Base-by-base conservation (phyloP, 495 filamentous ascomycete species). In the Penicillium subrubescens region DNA sequence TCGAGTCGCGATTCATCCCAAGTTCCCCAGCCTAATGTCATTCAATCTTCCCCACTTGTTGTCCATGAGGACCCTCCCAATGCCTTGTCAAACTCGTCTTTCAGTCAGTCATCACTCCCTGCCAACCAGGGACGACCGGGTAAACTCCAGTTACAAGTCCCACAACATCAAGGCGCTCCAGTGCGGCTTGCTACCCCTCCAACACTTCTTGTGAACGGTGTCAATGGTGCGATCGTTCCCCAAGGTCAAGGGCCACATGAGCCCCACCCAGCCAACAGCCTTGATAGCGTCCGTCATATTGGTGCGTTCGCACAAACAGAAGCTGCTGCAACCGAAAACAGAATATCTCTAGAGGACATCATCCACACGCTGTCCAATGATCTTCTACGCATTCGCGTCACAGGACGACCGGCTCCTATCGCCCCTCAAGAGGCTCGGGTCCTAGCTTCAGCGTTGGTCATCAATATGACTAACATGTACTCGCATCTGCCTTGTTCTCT, bases 181-280 rank as follows among this genome's bases (percentile, higher is more conserved):
- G 90, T 97, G 2, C 83, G 92, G 21, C 85, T 95, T 21, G 92
- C 91, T 0, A 94, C 91, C 0, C 92, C 92, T 10, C 89, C 89
- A 0, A 83, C 86, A 11, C 74, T 92, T 0, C 80, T 90, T 61
- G 79, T 93, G 1, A 93, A 92, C 64, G 91, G 90, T 3, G 83
- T 86, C 23, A 79, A 76, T 50, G 71, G 67, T 10, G 59, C 67
- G 12, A 55, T 64, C 12, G 44, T 68, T 12, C 11, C 65, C 0
- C 60, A 60, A 10, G 25, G 23, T 7, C 57, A 57, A 21, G 59
- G 27, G 14, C 25, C 52, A 19, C 37, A 63, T 8, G 51, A 44
- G 15, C 7, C 51, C n/a, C 55, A 50, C 8, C 29, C 43, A 15
- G 19, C 21, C 15, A 17, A 64, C 6, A 27, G 19, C n/a, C 3